Percentiles rank a stretch among this genome's conserved stretches.
Evolutionary conservation across 306 rosid species (phyloP).

Genomic region (Sophora flavescens): DNA sequence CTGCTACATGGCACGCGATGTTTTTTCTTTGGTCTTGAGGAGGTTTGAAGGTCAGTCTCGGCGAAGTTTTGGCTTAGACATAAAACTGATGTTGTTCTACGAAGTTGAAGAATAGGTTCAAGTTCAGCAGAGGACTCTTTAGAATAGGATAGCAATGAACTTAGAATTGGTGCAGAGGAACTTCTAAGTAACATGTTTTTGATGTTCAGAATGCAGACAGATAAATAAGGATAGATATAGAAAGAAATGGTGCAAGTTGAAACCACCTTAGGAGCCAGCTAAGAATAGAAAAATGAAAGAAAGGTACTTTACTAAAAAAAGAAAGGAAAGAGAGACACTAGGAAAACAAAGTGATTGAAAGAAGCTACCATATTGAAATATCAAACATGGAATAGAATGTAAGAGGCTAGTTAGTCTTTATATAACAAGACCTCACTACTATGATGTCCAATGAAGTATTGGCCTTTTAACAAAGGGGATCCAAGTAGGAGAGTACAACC

Average conservation of each 20-base stretch:
- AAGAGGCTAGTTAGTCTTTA: conserved; percentile 23
- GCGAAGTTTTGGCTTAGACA: conserved; percentile 37
- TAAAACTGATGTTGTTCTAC: conserved; percentile 57
- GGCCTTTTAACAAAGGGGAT: background rate
- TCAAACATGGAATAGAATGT: conserved; percentile 23
- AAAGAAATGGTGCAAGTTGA: conserved; percentile 28
- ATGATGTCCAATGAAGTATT: background rate
- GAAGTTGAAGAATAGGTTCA: conserved; percentile 54
- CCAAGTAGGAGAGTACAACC: conserved; percentile 18
- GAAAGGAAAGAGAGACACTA: conserved; percentile 9
- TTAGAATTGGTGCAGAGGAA: conserved; percentile 67
- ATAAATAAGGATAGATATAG: background rate
- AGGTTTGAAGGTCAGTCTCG: conserved; percentile 47
- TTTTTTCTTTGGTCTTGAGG: conserved; percentile 49
- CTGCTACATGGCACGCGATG: conserved; percentile 20
- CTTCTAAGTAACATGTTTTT: conserved; percentile 75
- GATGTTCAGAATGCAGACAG: background rate
- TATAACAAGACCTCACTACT: background rate
- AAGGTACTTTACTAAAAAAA: conserved; percentile 17
- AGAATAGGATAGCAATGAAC: conserved; percentile 59
- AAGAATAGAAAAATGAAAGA: conserved; percentile 41
- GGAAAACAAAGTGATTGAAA: conserved; percentile 18
- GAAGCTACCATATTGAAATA: background rate
- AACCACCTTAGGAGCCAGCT: conserved; percentile 1
- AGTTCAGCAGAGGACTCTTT: conserved; percentile 55